Percentiles rank a stretch among this genome's conserved stretches.
Evolutionary conservation across 805 yeast genomes (phyloP).

Genomic region (Ogataea methylovora): DNA sequence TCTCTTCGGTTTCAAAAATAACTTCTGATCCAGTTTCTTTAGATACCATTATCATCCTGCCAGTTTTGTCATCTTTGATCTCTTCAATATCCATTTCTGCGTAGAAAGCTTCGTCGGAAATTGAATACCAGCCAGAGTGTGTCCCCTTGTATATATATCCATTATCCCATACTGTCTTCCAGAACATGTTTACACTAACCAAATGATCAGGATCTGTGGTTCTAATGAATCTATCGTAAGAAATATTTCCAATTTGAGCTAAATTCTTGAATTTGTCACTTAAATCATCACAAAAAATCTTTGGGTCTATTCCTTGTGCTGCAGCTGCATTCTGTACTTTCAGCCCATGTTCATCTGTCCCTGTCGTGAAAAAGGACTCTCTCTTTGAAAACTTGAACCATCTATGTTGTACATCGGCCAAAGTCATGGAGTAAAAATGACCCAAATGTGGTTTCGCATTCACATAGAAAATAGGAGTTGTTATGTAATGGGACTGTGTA

Average conservation of each 20-base stretch:
- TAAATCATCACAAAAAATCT: slow-evolving; percentile 64
- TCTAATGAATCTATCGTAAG: slow-evolving; percentile 73
- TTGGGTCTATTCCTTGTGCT: slow-evolving; percentile 42
- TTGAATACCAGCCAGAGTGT: slow-evolving; percentile 92
- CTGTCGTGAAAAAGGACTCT: slow-evolving; percentile 61
- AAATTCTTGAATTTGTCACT: slow-evolving; percentile 56
- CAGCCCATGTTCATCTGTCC: slow-evolving; percentile 95
- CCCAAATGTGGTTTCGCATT: slow-evolving; percentile 95
- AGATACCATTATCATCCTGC: slow-evolving; percentile 28
- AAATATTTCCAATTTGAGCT: slow-evolving; percentile 50
- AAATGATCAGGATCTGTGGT: slow-evolving; percentile 85
- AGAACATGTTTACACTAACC: slow-evolving; percentile 55
- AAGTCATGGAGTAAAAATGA: slow-evolving; percentile 79
- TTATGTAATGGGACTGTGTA: slow-evolving; percentile 48
- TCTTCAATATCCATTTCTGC: slow-evolving; percentile 69
- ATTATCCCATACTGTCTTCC: slow-evolving; percentile 52
- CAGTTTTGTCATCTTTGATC: slow-evolving; percentile 23
- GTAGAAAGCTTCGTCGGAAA: slow-evolving; percentile 91
- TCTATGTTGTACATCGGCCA: slow-evolving; percentile 71
- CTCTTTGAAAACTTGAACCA: slow-evolving; percentile 51
- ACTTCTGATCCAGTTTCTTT: slow-evolving; percentile 77
- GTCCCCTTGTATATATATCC: slow-evolving; percentile 74
- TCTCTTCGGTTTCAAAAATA: slow-evolving; percentile 65
- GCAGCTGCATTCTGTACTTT: slow-evolving; percentile 77
- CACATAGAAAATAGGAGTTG: slow-evolving; percentile 94